Evolutionary conservation across 1,284 basidiomycete genomes (phyloP).

Genomic region (Phlebopus sp.): DNA sequence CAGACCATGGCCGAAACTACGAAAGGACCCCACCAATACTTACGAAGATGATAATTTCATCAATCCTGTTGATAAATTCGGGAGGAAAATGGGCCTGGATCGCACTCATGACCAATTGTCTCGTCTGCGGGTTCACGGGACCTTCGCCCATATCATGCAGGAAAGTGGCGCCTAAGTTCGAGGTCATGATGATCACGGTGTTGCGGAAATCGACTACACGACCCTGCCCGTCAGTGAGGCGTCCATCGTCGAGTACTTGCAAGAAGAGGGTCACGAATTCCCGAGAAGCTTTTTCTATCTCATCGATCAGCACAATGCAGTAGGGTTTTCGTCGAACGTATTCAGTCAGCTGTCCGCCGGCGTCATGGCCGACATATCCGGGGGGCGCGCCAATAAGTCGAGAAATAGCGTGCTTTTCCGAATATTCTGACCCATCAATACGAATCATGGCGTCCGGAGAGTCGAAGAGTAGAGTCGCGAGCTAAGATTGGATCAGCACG

Average conservation of each 20-base stretch:
- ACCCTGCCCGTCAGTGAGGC: slow-evolving; percentile 86
- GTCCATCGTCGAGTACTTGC: slow-evolving; percentile 95
- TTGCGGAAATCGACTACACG: slow-evolving; percentile 79
- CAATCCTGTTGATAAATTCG: slow-evolving; percentile 91
- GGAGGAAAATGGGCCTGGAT: slow-evolving; percentile 88
- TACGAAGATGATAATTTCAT: slow-evolving; percentile 88
- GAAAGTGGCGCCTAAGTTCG: slow-evolving; percentile 81
- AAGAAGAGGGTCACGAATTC: slow-evolving; percentile 92
- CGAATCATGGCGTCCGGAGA: slow-evolving; percentile 89
- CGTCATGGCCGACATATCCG: slow-evolving; percentile 91
- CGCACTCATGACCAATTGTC: slow-evolving; percentile 70
- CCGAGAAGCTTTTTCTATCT: slow-evolving; percentile 87
- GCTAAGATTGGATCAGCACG: slow-evolving; percentile 39
- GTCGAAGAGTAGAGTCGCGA: slow-evolving; percentile 86
- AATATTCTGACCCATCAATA: slow-evolving; percentile 90
- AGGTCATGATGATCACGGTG: slow-evolving; percentile 93
- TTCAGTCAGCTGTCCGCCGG: slow-evolving; percentile 89
- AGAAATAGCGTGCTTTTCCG: slow-evolving; percentile 90
- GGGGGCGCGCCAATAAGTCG: slow-evolving; percentile 88
- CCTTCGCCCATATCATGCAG: slow-evolving; percentile 79
- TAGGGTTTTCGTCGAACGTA: slow-evolving; percentile 88
- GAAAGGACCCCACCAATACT: slow-evolving; percentile 33
- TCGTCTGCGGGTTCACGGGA: slow-evolving; percentile 62
- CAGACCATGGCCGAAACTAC: neutral
- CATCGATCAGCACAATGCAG: slow-evolving; percentile 77